Evolutionary conservation across 2,329 filamentous ascomycete species (phyloP), one percentile per base, ranked within the genome.

Genomic region (Byssoonygena ceratinophila): DNA sequence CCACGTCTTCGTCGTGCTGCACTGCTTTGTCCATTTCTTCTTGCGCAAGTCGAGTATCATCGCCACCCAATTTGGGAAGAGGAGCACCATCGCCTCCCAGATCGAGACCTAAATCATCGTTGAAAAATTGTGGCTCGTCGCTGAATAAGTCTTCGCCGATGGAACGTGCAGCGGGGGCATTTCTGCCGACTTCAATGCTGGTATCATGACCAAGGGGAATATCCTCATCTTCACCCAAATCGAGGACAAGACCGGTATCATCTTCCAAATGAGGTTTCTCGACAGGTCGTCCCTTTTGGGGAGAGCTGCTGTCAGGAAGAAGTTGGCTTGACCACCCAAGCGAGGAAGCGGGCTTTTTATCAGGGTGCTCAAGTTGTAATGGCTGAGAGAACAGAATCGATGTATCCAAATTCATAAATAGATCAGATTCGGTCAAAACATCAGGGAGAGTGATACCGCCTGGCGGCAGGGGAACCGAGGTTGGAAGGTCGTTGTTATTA

Each of bases 401-500:
- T 4, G 89, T 85, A 70, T 96, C 91, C 57, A 75, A 60, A 7
- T 89, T 89, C 58, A 92, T 86, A 29, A 94, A 87, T 22, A 95
- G 77, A 65, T 98, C 92, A 55, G 92, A 86, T 57, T 94, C 89
- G 9, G 92, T 97, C 59, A 98, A 85, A 51, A 85, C 84, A 72
- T 98, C 92, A 5, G 90, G 89, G 51, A 98, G 78, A 63, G 91
- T 86, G 58, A 97, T 79, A 25, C 88, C 84, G 66, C 90, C 87
- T 46, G 90, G 85, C 27, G 87, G 85, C 58, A 86, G 77, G 62
- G 87, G 84, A 14, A 91, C 76, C 63, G 85, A 87, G 47, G 82
- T 79, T n/a, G 90, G 87, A 61, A 97, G 79, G 69, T 98, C 92
- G 66, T 97, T 94, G 71, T 96, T 96, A 59, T 91, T 91, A 45